Evolutionary conservation across 192 early-diverging fungal genomes (phyloP).

Genomic region (Mortierella antarctica): DNA sequence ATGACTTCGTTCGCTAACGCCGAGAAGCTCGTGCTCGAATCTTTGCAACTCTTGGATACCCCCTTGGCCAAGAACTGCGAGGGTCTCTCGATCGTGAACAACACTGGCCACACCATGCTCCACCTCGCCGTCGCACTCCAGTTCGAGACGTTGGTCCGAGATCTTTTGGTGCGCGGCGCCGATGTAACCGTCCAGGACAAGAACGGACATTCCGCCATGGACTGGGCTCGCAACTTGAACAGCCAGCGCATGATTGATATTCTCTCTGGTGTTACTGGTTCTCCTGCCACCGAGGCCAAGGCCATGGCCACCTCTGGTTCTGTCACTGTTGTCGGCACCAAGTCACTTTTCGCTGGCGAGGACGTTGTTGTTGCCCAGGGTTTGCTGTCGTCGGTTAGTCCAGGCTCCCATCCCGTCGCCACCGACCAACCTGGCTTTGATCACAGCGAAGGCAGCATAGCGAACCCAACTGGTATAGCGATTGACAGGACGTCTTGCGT

Average conservation of each 20-base stretch:
- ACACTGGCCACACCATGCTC: constrained; percentile 46
- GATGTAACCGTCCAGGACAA: constrained; percentile 34
- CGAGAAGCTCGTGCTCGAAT: constrained; percentile 39
- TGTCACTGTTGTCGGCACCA: constrained; percentile 10
- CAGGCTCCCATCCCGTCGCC: constrained; percentile 24
- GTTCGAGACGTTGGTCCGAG: constrained; percentile 20
- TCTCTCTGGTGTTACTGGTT: constrained; percentile 1
- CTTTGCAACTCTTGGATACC: constrained; percentile 28
- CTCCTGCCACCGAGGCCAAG: background rate
- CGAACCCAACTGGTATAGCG: background rate
- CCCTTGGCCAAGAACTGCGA: constrained; percentile 32
- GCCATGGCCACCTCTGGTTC: background rate
- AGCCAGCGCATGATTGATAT: constrained; percentile 27
- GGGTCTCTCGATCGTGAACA: constrained; percentile 31
- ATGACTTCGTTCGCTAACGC: constrained; percentile 25
- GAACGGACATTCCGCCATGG: constrained; percentile 46
- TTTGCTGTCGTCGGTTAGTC: constrained; percentile 28
- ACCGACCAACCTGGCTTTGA: constrained; percentile 21
- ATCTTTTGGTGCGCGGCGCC: constrained; percentile 28
- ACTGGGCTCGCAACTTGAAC: constrained; percentile 27
- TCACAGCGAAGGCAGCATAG: constrained; percentile 29
- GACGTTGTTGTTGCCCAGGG: constrained; percentile 29
- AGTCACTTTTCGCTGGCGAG: constrained; percentile 14
- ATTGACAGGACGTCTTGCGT: background rate
- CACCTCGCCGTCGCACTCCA: constrained; percentile 41